Evolutionary conservation across 139 green algal species (phyloP), one percentile per base, ranked within the genome.

Genomic region (Chlamydomonas incerta): DNA sequence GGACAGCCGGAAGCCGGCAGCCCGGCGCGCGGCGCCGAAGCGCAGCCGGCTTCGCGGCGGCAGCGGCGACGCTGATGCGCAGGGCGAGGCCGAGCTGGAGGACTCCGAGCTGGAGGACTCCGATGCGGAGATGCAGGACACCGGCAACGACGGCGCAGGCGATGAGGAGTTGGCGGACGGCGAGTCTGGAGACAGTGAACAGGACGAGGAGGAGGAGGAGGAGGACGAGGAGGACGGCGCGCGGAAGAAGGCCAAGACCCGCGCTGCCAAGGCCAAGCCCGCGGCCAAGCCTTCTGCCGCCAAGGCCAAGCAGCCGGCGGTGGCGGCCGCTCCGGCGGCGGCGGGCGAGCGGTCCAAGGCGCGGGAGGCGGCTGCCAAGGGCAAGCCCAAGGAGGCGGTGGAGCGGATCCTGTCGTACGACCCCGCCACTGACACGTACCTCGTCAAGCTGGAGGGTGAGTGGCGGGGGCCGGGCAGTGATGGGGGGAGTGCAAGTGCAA

Each of bases 361-460:
- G 41, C 41, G 41, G 41, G 14, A 34, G 67, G 72, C 62, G 37
- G 85, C 23, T 5, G 62, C 50, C 52, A 20, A 34, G 21, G 37
- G 70, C 33, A 68, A n/a, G 10, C 23, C 55, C 31, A 28, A 5
- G 0, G 84, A 46, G 74, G 70, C 74, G 34, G 72, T 91, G 60
- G 76, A 91, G 60, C 67, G 68, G 28, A 71, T 91, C 20, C 81
- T 93, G 52, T 58, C 50, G 28, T 74, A 79, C 29, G 80, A 91
- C 24, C 26, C 31, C 3, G 31, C 81, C 1, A 87, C 82, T 28
- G 63, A 90, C 26, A 47, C 87, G 46, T 93, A 89, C 74, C 79
- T 87, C 20, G 88, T 93, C 34, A 96, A 96, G 85, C 88, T 94
- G 70, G 71, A 91, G 46, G 93, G 93, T 94, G 87, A 26, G 86